These are phyloP conservation scores for Aphanomyces cochlioides DNA, from an alignment of 352 stramenopile genomes.

Conservation along the genomic window DNA sequence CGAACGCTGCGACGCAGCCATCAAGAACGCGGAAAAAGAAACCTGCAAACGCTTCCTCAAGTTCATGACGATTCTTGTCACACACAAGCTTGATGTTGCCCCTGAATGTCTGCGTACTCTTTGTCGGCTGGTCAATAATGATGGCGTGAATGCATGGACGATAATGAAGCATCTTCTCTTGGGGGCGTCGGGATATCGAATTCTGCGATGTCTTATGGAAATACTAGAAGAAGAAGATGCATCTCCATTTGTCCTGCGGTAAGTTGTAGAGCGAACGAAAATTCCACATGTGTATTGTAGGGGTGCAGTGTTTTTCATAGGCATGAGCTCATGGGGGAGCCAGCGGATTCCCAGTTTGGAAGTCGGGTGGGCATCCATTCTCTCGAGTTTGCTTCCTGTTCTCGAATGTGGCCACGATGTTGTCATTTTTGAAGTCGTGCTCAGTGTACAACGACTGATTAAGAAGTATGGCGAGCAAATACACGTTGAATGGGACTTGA, in stretches of 20 bases:
- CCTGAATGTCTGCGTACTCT: conserved; percentile 64
- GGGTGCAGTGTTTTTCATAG: conserved; percentile 82
- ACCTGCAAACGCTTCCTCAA: conserved; percentile 62
- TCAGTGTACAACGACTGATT: conserved; percentile 79
- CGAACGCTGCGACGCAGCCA: conserved; percentile 63
- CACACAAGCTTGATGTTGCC: conserved; percentile 50
- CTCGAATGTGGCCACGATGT: conserved; percentile 67
- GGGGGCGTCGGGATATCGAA: conserved; percentile 57
- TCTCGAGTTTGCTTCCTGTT: conserved; percentile 58
- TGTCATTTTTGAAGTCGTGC: conserved; percentile 84
- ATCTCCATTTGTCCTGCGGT: conserved; percentile 7
- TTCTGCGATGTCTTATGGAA: conserved; percentile 61
- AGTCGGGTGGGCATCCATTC: conserved; percentile 66
- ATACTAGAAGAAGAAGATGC: conserved; percentile 51
- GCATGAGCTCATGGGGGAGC: conserved; percentile 86
- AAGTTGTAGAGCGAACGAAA: conserved; percentile 68
- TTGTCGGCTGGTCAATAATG: conserved; percentile 75
- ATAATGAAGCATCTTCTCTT: conserved; percentile 77
- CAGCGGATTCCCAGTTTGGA: conserved; percentile 72
- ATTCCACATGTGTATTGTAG: conserved; percentile 16
- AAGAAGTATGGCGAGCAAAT: conserved; percentile 80
- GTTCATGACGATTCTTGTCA: conserved; percentile 73
- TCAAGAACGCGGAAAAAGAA: conserved; percentile 64
- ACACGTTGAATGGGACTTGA: conserved; percentile 82
- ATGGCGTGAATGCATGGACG: conserved; percentile 76